phyloP scores from a whole-genome alignment of 805 yeast species.

The Wickerhamiella kurtzmanii region DNA sequence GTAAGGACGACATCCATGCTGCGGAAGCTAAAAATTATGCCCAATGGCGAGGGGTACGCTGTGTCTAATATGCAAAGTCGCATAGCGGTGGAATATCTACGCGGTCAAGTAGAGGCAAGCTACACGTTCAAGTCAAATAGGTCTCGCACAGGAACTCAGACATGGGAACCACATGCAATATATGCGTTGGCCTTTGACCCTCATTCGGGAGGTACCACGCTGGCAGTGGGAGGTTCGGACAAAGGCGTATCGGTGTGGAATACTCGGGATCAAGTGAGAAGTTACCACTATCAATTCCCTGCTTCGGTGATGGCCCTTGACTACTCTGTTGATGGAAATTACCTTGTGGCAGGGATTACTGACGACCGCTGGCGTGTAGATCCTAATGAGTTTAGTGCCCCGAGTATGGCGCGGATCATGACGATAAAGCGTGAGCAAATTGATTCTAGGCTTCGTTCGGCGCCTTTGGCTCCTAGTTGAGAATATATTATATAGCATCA shows the following conservation, averaged over 20 bases:
- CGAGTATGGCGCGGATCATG: conserved; percentile 5
- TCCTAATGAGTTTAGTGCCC: conserved; percentile 1
- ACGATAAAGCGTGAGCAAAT: not conserved
- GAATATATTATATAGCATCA: too few relatives aligned
- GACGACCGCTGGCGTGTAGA: conserved; percentile 10
- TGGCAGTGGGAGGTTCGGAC: conserved; percentile 12
- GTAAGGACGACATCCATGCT: not conserved
- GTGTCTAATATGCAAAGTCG: conserved; percentile 7
- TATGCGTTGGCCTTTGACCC: conserved; percentile 4
- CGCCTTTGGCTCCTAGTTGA: too few relatives aligned
- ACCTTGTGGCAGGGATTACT: conserved; percentile 8
- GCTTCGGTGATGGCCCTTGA: conserved; percentile 9
- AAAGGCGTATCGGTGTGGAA: conserved; percentile 9
- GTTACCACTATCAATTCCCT: conserved; percentile 3
- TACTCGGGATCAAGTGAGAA: conserved; percentile 1
- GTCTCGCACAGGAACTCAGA: not conserved
- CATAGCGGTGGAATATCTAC: conserved; percentile 4
- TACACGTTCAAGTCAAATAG: conserved; percentile 7
- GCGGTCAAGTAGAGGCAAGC: not conserved
- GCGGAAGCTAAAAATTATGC: conserved; percentile 1
- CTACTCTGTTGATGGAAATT: conserved; percentile 4
- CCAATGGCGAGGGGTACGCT: conserved; percentile 6
- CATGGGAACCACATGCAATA: conserved; percentile 6
- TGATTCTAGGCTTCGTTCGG: too few relatives aligned
- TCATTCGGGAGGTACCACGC: not conserved